A percentile compares a stretch with the other conserved stretches of the same genome.
These are phyloP conservation scores for Microbotryomycetes sp. DNA, from an alignment of 1,284 basidiomycete genomes.

Conservation along the genomic window DNA sequence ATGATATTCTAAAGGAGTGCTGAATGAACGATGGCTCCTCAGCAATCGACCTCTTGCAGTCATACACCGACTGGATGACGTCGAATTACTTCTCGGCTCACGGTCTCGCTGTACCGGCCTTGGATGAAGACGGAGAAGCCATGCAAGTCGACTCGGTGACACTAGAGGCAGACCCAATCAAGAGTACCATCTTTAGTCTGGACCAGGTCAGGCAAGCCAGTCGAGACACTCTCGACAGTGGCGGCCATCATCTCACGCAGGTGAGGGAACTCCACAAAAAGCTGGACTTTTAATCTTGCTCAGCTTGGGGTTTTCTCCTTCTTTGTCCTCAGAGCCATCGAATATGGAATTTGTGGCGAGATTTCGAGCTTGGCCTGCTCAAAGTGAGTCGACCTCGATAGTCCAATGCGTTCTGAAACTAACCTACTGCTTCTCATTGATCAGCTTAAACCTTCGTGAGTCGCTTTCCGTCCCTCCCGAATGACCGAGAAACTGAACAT, in stretches of 20 bases:
- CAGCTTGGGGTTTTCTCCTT: neutral
- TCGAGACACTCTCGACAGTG: slow-evolving; percentile 7
- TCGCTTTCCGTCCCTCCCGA: slow-evolving; percentile 49
- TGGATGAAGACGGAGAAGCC: slow-evolving; percentile 3
- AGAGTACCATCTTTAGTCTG: slow-evolving; percentile 20
- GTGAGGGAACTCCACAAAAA: neutral
- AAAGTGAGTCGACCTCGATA: slow-evolving; percentile 51
- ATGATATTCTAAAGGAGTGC: neutral
- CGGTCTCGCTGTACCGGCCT: slow-evolving; percentile 14
- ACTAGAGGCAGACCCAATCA: slow-evolving; percentile 23
- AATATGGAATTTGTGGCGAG: slow-evolving; percentile 63
- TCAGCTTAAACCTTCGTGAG: slow-evolving; percentile 43
- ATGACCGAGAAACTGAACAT: slow-evolving; percentile 52
- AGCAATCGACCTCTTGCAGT: slow-evolving; percentile 25
- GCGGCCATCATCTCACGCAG: slow-evolving; percentile 11
- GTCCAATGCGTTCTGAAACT: slow-evolving; percentile 12
- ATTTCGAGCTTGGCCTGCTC: slow-evolving; percentile 65
- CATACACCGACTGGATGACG: slow-evolving; percentile 23
- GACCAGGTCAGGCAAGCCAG: slow-evolving; percentile 12
- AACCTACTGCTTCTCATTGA: neutral
- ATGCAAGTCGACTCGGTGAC: slow-evolving; percentile 9
- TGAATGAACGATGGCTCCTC: neutral
- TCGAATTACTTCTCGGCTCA: slow-evolving; percentile 20
- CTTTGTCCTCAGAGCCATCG: slow-evolving; percentile 53
- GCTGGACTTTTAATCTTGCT: neutral